Base-by-base conservation (phyloP, 352 stramenopile species). In the Phytophthora citricola region DNA sequence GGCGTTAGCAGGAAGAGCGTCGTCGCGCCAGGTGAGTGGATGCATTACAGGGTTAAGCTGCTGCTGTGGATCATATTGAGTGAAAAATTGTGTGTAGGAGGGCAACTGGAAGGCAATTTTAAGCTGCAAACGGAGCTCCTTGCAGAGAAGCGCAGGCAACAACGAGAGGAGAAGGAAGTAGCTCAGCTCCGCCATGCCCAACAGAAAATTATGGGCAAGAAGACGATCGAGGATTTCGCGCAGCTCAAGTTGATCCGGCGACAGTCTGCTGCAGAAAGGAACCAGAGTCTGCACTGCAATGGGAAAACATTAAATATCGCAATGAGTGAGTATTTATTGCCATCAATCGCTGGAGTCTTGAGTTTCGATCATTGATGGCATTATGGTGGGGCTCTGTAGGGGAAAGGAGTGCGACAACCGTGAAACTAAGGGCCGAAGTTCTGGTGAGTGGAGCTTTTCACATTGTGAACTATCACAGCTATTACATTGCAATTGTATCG, bases 191-290 rank as follows among this genome's bases (percentile, higher is more conserved):
- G 69, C 2, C 59, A 72, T 15, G 50, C 46, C 6, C 73, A 87
- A 46, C 79, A 82, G 26, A 82, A 71, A 59, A 66, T 89, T 8
- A 6, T 80, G 4, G 71, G 78, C 17, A 81, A 64, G 66, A 90
- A 89, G 61, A 84, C 70, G 5, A 77, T 78, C 2, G 75, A 87
- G 26, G 73, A 89, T 36, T 84, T 83, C 40, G 78, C 75, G 8
- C 58, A 61, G 8, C 41, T 87, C 15, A 79, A 79, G 11, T 34
- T 90, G 34, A 64, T 86, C 9, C 75, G 64, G 2, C 75, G 77
- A 1, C 70, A 80, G 44, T 69, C 78, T 43, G 59, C 66, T 5
- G 51, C 54, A 1, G 66, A 62, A 17, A 66, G 73, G 3, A 77
- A 74, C 44, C 72, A 58, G 26, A 85, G 67, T 60, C 48, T 89